Percentiles rank a stretch among this genome's conserved stretches.
Conservation (phyloP, 192 early-diverging fungal genomes). For the Coemansia sp. region DNA sequence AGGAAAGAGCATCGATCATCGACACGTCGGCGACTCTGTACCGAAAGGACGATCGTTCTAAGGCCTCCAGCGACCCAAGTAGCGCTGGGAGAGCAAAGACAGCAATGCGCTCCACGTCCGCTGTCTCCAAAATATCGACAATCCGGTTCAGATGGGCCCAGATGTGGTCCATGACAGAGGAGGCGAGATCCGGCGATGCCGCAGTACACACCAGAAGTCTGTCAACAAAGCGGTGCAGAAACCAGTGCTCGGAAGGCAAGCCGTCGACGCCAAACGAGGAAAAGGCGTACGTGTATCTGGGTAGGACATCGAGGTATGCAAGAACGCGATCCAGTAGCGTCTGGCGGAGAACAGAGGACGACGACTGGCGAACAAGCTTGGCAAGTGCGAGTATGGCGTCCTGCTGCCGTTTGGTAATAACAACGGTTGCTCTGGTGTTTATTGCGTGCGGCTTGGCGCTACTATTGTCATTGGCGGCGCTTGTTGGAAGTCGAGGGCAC, state of each 20-base stretch:
- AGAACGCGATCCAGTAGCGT: slow-evolving; percentile 37
- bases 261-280: slow-evolving; percentile 24
- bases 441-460: neutral
- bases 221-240: slow-evolving; percentile 25
- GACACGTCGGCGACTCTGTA: slow-evolving; percentile 27
- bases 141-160: slow-evolving; percentile 35
- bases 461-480: neutral
- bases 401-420: slow-evolving; percentile 40
- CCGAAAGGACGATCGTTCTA: slow-evolving; percentile 34
- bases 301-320: slow-evolving; percentile 35
- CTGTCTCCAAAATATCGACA: slow-evolving; percentile 16
- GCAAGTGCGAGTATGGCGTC: slow-evolving; percentile 53
- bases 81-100: slow-evolving; percentile 34
- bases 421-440: neutral
- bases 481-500: slow-evolving; percentile 25
- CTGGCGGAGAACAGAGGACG: slow-evolving; percentile 8
- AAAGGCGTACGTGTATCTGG: slow-evolving; percentile 25
- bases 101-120: slow-evolving; percentile 13
- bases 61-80: slow-evolving; percentile 34
- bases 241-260: slow-evolving; percentile 29
- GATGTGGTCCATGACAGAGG: slow-evolving; percentile 23
- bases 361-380: slow-evolving; percentile 32
- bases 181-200: slow-evolving; percentile 12
- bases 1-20: slow-evolving; percentile 20
- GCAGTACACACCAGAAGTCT: slow-evolving; percentile 42